Conservation (phyloP, 2,329 filamentous ascomycete species). For the Cordyceps javanica region DNA sequence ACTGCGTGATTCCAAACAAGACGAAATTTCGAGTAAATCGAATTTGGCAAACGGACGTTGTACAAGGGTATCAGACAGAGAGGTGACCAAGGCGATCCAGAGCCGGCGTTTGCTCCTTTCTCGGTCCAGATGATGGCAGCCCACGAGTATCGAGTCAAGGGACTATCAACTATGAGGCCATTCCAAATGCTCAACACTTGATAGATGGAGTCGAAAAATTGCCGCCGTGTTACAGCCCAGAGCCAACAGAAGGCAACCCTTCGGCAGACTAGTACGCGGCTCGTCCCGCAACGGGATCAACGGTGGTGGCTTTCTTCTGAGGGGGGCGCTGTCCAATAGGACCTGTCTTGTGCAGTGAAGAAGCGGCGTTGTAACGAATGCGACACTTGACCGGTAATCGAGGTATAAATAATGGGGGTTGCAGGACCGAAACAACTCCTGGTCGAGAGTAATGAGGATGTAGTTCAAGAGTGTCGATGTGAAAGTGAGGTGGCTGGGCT, state of each 20-base stretch:
- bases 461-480: not conserved
- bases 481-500: constrained; percentile 13
- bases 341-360: not conserved
- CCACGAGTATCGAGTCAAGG: not conserved
- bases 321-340: not conserved
- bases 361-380: not conserved
- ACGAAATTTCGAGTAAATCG: not conserved
- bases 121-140: not conserved
- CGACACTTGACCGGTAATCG: not conserved
- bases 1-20: not conserved
- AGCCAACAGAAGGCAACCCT: not conserved
- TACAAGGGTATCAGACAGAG: not conserved
- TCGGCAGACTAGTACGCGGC: constrained; percentile 2
- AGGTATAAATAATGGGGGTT: not conserved
- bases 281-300: constrained; percentile 10
- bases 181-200: not conserved
- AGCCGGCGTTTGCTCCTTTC: not conserved
- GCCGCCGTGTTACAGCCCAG: too few species aligned
- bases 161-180: not conserved
- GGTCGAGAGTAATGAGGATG: not conserved
- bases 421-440: not conserved
- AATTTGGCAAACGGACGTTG: not conserved
- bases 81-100: not conserved
- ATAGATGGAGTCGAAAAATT: not conserved
- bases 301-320: not conserved